phyloP scores from a whole-genome alignment of 2,329 filamentous ascomycete genomes.

The Macroventuria anomochaeta region DNA sequence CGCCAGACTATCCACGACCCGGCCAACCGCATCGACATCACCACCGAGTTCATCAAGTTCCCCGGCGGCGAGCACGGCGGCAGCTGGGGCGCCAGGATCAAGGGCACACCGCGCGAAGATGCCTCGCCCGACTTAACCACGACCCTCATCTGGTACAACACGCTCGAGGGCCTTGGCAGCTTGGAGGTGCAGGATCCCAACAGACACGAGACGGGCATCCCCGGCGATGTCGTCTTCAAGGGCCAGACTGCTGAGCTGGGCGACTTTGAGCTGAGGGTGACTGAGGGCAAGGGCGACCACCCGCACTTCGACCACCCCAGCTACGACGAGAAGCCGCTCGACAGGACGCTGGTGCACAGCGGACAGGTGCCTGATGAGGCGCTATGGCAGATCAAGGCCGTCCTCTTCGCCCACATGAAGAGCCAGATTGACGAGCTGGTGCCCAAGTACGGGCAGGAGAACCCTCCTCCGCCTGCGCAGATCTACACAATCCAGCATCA shows the following conservation, averaged over 20 bases:
- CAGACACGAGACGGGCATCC: constrained; percentile 55
- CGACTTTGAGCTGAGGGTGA: constrained; percentile 79
- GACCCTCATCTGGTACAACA: constrained; percentile 81
- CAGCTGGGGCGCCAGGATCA: constrained; percentile 89
- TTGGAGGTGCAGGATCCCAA: constrained; percentile 66
- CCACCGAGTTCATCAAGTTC: constrained; percentile 91
- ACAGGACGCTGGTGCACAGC: constrained; percentile 78
- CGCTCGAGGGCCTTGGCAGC: constrained; percentile 76
- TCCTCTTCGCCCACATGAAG: constrained; percentile 70
- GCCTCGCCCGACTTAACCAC: constrained; percentile 72
- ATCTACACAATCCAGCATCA: constrained; percentile 78
- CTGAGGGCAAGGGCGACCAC: constrained; percentile 70
- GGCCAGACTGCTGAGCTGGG: constrained; percentile 77
- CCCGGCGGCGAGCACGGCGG: constrained; percentile 85
- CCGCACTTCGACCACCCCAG: constrained; percentile 66
- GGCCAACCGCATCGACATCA: constrained; percentile 86
- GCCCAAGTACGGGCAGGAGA: constrained; percentile 62
- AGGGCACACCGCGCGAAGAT: constrained; percentile 76
- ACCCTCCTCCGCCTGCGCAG: constrained; percentile 81
- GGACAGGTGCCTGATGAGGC: constrained; percentile 69
- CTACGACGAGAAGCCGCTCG: constrained; percentile 71
- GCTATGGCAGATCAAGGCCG: constrained; percentile 82
- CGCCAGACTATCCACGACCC: constrained; percentile 90
- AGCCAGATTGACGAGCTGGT: constrained; percentile 66
- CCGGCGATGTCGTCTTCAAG: constrained; percentile 69